Conservation (phyloP, 2,329 filamentous ascomycete species). For the Alternaria sp. region DNA sequence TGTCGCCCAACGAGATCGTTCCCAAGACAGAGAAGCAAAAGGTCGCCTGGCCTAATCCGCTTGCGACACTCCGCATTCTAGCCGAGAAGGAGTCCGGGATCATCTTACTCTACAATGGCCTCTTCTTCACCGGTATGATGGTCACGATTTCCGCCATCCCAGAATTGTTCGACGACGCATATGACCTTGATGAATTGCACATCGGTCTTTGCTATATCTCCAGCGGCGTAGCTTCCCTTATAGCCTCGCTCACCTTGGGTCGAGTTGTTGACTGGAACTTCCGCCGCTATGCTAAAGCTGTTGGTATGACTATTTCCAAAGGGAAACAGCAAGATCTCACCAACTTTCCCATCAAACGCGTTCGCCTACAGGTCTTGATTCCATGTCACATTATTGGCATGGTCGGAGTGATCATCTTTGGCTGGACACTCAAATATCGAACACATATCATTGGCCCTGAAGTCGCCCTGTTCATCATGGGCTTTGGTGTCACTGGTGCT, state of each 20-base stretch:
- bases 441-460: slow-evolving; percentile 54
- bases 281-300: slow-evolving; percentile 67
- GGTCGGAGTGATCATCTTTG: slow-evolving; percentile 51
- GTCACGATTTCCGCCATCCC: slow-evolving; percentile 39
- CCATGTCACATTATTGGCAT: slow-evolving; percentile 48
- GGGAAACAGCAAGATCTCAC: slow-evolving; percentile 64
- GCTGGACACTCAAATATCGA: slow-evolving; percentile 53
- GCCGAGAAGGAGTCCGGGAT: slow-evolving; percentile 45
- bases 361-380: slow-evolving; percentile 53
- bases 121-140: slow-evolving; percentile 49
- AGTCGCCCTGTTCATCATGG: slow-evolving; percentile 62
- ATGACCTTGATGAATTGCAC: slow-evolving; percentile 41
- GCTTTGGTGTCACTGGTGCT: slow-evolving; percentile 64
- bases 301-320: slow-evolving; percentile 68
- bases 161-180: slow-evolving; percentile 38
- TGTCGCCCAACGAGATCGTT: neutral
- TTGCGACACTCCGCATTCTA: slow-evolving; percentile 41
- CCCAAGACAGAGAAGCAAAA: slow-evolving; percentile 27
- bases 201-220: slow-evolving; percentile 46
- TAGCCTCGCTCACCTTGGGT: slow-evolving; percentile 42
- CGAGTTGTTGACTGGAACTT: slow-evolving; percentile 75
- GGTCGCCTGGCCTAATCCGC: slow-evolving; percentile 38
- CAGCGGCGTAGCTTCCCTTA: slow-evolving; percentile 38
- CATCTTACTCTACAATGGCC: slow-evolving; percentile 43
- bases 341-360: slow-evolving; percentile 60